Evolutionary conservation across 768 basidiomycete genomes (phyloP).

Genomic region (Paxillus involutus): DNA sequence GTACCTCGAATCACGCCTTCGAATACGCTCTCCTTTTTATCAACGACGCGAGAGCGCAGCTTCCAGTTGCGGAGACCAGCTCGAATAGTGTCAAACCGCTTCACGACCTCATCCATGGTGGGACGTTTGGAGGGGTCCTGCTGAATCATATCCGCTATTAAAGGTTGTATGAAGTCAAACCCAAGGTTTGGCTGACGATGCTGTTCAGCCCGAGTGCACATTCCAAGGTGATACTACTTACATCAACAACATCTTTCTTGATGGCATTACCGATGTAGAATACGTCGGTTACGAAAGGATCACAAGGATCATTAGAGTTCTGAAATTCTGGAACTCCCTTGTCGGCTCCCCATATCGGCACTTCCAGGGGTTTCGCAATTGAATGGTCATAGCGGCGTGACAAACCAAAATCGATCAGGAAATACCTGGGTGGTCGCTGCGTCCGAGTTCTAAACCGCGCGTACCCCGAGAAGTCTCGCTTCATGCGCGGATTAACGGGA

Average conservation of each 20-base stretch:
- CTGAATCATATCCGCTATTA: constrained; percentile 22
- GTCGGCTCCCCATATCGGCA: constrained; percentile 40
- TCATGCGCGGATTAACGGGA: constrained; percentile 10
- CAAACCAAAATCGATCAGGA: constrained; percentile 37
- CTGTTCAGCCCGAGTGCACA: neutral
- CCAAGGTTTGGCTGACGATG: neutral
- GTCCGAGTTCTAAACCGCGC: constrained; percentile 33
- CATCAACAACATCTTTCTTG: constrained; percentile 30
- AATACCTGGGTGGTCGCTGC: constrained; percentile 29
- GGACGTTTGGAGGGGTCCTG: constrained; percentile 23
- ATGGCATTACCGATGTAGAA: constrained; percentile 44
- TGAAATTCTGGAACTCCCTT: constrained; percentile 41
- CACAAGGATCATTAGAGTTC: constrained; percentile 16
- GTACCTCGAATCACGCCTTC: constrained; percentile 8
- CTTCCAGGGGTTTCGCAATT: constrained; percentile 23
- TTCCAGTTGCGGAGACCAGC: constrained; percentile 8
- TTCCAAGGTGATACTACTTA: constrained; percentile 5
- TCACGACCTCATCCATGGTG: constrained; percentile 18
- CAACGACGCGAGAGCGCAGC: constrained; percentile 31
- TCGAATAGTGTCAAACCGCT: constrained; percentile 15
- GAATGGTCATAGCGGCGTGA: constrained; percentile 30
- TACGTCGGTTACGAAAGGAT: constrained; percentile 45
- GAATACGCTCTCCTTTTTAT: constrained; percentile 10
- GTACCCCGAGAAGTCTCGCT: constrained; percentile 11
- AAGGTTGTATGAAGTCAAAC: constrained; percentile 22